These are phyloP conservation scores for Fusarium kyushuense DNA, from an alignment of 2,329 filamentous ascomycete genomes.

Conservation along the genomic window DNA sequence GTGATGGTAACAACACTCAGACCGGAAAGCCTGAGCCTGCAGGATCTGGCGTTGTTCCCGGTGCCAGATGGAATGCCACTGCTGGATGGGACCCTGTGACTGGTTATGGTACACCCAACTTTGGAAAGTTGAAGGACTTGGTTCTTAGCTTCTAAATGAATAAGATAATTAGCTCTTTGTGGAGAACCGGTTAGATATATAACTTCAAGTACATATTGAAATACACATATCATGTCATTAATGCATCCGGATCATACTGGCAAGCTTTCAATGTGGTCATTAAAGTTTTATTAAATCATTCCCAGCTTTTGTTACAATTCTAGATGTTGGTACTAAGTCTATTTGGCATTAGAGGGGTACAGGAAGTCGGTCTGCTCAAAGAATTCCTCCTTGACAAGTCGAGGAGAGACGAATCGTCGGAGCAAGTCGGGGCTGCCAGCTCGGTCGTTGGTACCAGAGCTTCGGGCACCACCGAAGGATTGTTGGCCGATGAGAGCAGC, in stretches of 20 bases:
- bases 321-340: constrained; percentile 30
- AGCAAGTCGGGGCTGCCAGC: constrained; percentile 64
- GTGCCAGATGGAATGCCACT: constrained; percentile 42
- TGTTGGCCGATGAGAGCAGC: constrained; percentile 68
- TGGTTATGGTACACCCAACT: constrained; percentile 39
- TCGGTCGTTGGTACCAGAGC: constrained; percentile 68
- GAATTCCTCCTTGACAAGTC: constrained; percentile 66
- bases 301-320: constrained; percentile 28
- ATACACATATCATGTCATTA: no score
- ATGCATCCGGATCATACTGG: neutral
- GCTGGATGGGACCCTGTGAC: constrained; percentile 41
- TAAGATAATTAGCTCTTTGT: no score
- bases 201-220: neutral
- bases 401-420: constrained; percentile 63
- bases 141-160: constrained; percentile 3
- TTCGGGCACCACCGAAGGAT: constrained; percentile 65
- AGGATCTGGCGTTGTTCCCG: constrained; percentile 30
- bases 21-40: constrained; percentile 15
- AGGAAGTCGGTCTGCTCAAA: constrained; percentile 54
- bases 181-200: neutral
- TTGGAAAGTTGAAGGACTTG: constrained; percentile 38
- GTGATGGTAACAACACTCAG: constrained; percentile 46
- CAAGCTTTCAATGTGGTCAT: neutral
- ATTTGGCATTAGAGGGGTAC: constrained; percentile 63
- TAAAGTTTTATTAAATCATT: constrained; percentile 28